phyloP scores from a whole-genome alignment of 1,284 basidiomycete genomes.

The Sporisorium iseilematis-ciliati region DNA sequence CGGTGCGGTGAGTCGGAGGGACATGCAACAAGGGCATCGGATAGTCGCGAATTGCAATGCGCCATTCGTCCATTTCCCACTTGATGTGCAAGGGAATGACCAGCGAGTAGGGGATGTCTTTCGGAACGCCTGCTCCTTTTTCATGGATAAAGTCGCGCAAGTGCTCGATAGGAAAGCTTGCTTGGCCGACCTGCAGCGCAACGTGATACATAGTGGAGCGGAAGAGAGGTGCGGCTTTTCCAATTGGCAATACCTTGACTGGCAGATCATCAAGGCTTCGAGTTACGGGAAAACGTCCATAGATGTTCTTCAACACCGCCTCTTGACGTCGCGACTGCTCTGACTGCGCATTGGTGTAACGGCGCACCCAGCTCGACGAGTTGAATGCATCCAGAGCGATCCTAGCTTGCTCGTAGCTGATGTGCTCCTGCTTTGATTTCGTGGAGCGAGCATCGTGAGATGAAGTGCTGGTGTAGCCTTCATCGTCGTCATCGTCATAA shows the following conservation, averaged over 20 bases:
- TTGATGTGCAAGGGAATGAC: slow-evolving; percentile 85
- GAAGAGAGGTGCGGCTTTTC: slow-evolving; percentile 79
- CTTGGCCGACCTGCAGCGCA: slow-evolving; percentile 75
- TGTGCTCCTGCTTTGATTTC: slow-evolving; percentile 11
- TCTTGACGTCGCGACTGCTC: slow-evolving; percentile 73
- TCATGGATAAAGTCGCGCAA: slow-evolving; percentile 80
- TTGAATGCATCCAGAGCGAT: slow-evolving; percentile 80
- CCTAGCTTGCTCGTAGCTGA: slow-evolving; percentile 76
- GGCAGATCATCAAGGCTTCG: slow-evolving; percentile 69
- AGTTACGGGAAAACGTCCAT: slow-evolving; percentile 50
- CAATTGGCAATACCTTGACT: slow-evolving; percentile 71
- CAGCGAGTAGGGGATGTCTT: slow-evolving; percentile 81
- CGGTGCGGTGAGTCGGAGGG: slow-evolving; percentile 60
- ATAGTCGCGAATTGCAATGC: slow-evolving; percentile 81
- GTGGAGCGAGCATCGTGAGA: slow-evolving; percentile 19
- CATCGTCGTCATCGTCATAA: slow-evolving; percentile 9
- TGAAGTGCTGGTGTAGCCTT: slow-evolving; percentile 14
- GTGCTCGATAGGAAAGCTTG: slow-evolving; percentile 75
- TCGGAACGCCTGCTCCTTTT: slow-evolving; percentile 80
- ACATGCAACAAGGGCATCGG: slow-evolving; percentile 74
- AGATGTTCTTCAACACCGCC: slow-evolving; percentile 66
- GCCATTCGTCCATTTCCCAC: slow-evolving; percentile 77
- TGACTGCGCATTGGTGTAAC: slow-evolving; percentile 58
- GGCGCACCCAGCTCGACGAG: slow-evolving; percentile 80
- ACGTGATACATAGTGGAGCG: slow-evolving; percentile 79